A percentile compares a stretch with the other conserved stretches of the same genome.
These are phyloP conservation scores for Eragrostis tef DNA, from an alignment of 202 grass and related monocot species.

Conservation along the genomic window DNA sequence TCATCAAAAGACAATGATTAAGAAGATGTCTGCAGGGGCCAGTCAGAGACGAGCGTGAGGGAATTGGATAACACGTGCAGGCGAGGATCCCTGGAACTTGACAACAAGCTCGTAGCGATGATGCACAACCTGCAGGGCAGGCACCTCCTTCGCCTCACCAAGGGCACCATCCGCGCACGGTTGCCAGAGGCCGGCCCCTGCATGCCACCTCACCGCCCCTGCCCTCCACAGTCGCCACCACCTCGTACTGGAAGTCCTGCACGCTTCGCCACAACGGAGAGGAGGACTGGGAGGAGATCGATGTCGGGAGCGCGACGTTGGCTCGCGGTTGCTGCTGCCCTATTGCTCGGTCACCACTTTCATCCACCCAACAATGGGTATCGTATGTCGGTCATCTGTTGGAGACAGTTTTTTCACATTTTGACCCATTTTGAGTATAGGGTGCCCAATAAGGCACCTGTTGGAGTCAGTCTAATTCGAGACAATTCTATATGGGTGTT, in stretches of 20 bases:
- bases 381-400: no score
- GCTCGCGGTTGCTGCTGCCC: no score
- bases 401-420: no score
- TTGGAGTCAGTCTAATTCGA: no score
- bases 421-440: no score
- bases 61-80: slow-evolving; percentile 41
- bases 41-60: not conserved
- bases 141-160: slow-evolving; percentile 57
- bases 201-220: slow-evolving; percentile 49
- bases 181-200: slow-evolving; percentile 22
- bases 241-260: slow-evolving; percentile 49
- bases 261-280: slow-evolving; percentile 48
- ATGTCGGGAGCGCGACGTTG: slow-evolving; percentile 10
- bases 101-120: slow-evolving; percentile 47
- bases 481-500: no score
- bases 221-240: slow-evolving; percentile 48
- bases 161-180: slow-evolving; percentile 47
- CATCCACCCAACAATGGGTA: no score
- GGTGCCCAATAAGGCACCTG: no score
- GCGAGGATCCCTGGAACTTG: not conserved
- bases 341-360: no score
- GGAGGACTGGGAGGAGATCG: slow-evolving; percentile 67
- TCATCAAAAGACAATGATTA: no score
- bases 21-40: no score
- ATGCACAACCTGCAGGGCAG: slow-evolving; percentile 49